A percentile compares a stretch with the other conserved stretches of the same genome.
Evolutionary conservation across 257 asterid species (phyloP).

Genomic region (Salvia splendens): DNA sequence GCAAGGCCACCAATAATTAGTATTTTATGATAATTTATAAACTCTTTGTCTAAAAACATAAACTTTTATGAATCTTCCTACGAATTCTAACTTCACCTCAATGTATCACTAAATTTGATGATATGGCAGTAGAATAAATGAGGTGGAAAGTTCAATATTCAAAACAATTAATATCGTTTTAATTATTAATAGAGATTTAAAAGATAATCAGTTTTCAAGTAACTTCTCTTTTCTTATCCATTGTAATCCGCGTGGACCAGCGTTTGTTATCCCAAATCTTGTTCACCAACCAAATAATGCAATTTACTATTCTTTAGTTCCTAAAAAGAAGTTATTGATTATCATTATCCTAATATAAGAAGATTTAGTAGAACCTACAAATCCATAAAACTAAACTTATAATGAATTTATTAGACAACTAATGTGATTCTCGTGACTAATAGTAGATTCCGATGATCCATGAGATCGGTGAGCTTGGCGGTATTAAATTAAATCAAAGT

Average conservation of each 20-base stretch:
- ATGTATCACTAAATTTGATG: too few species aligned
- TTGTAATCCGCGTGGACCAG: conserved; percentile 24
- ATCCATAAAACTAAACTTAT: background rate
- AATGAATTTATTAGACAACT: background rate
- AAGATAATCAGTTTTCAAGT: too few species aligned
- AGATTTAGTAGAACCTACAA: conserved; percentile 29
- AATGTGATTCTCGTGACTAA: background rate
- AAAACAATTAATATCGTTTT: too few species aligned
- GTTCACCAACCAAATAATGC: conserved; percentile 30
- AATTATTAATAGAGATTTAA: too few species aligned
- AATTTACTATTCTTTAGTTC: background rate
- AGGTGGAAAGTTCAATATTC: too few species aligned
- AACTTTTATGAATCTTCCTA: too few species aligned
- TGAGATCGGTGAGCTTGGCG: conserved; percentile 4
- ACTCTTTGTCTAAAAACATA: too few species aligned
- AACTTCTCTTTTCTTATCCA: background rate
- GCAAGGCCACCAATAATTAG: too few species aligned
- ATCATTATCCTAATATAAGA: background rate
- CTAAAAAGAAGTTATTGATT: background rate
- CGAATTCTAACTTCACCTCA: too few species aligned
- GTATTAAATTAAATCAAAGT: background rate
- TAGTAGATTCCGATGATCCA: background rate
- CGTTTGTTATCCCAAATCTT: conserved; percentile 25
- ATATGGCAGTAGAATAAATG: too few species aligned
- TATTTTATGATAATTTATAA: too few species aligned